Base-by-base conservation (phyloP, 2,329 filamentous ascomycete genomes). In the Exophiala sideris region DNA sequence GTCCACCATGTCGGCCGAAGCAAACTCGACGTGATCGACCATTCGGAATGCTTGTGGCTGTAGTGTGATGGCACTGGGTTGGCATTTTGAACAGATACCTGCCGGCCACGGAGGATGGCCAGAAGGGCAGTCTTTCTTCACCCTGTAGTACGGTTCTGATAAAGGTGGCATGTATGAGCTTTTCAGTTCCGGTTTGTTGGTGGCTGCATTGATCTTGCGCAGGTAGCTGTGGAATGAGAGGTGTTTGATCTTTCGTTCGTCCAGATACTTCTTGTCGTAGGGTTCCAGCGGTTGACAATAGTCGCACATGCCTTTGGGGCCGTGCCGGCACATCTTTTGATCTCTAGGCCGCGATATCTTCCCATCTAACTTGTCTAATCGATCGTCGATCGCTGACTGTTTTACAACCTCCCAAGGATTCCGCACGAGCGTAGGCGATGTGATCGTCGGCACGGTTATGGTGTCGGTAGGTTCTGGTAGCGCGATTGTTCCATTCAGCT, bases 231-330 rank as follows among this genome's bases (percentile, higher is more conserved):
- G 94, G 74, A 97, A 96, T 0, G 94, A 97, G 24, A 94, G 79
- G 71, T 99, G 95, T 72, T 99, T 99, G 80, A 99, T 96, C 79
- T 96, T 96, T 79, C 92, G 95, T 65, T 99, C 92, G 29, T 84
- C 83, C 14, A 99, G 80, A 65, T 96, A 96, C 52, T 85, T 85
- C n/a, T 87, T 72, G 66, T 95, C 86, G 72, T 95, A 99, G 1
- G 94, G 94, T 67, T 99, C 94, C 47, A 97, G 75, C 0, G 95
- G 95, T 83, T 95, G 95, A 75, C 94, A 99, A 73, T 96, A 95
- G 73, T 99, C 94, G 72, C 94, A 99, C 94, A 99, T 99, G 70
- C 94, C 94, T 73, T 96, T 97, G 48, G 88, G 86, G 1, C 92
- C 92, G 70, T 99, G 94, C 58, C 89, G 86, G 75, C 94, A 99